Conservation (phyloP, 208 protist species). For the Sergeia podlipaevii region DNA sequence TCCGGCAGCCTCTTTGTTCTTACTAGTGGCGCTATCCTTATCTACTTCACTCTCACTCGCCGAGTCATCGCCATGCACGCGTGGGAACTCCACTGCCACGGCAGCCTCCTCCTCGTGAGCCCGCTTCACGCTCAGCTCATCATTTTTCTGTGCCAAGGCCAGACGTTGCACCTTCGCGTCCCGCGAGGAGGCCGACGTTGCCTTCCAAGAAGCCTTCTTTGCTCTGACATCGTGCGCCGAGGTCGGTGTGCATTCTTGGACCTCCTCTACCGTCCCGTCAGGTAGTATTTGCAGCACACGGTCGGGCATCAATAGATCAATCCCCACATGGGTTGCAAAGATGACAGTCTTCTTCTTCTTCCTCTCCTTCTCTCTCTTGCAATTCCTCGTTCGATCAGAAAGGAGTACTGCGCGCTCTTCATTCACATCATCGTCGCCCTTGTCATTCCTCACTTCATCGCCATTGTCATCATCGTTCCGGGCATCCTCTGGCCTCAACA, state of each 20-base stretch:
- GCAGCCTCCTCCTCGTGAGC: too few species aligned
- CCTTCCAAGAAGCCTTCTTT: constrained; percentile 27
- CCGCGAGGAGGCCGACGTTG: constrained; percentile 17
- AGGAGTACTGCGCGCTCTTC: background rate
- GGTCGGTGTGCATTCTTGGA: constrained; percentile 12
- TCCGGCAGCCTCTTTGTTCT: too few species aligned
- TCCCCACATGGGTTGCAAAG: constrained; percentile 34
- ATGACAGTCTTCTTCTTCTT: constrained; percentile 43
- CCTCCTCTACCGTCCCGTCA: constrained; percentile 41
- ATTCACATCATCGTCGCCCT: background rate
- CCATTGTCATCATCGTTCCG: background rate
- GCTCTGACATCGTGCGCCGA: constrained; percentile 21
- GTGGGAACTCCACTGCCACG: too few species aligned
- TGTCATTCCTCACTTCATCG: constrained; percentile 1
- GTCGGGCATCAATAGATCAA: constrained; percentile 34
- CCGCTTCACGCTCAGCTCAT: too few species aligned
- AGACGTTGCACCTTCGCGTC: constrained; percentile 17
- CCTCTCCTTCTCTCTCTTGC: background rate
- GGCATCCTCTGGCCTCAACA: constrained; percentile 40
- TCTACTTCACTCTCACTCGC: too few species aligned
- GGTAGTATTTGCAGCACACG: constrained; percentile 33
- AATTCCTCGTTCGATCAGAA: background rate
- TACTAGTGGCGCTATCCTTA: too few species aligned
- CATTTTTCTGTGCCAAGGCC: too few species aligned
- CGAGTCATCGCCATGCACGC: background rate